These are phyloP conservation scores for Ogataea hybrid DNA, from an alignment of 1,139 yeast species.

Conservation along the genomic window DNA sequence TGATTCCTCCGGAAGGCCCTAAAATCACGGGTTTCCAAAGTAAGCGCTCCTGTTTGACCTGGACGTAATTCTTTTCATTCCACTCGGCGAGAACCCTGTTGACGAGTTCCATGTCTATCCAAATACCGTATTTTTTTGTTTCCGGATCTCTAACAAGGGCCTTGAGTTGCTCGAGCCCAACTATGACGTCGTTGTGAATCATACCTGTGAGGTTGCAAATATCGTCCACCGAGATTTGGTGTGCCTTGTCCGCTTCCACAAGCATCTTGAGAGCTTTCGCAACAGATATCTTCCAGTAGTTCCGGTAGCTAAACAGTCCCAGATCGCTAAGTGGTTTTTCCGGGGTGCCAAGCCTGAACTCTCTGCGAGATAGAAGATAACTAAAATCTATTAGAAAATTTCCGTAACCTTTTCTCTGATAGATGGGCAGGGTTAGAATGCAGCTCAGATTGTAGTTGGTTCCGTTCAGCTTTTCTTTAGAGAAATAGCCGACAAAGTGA, in stretches of 20 bases:
- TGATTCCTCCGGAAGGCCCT: constrained; percentile 82
- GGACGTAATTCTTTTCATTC: constrained; percentile 54
- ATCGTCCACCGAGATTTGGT: constrained; percentile 50
- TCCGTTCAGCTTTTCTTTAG: constrained; percentile 78
- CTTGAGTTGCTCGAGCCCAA: constrained; percentile 76
- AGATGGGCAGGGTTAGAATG: constrained; percentile 83
- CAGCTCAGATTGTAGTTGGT: constrained; percentile 86
- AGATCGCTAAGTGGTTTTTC: constrained; percentile 90
- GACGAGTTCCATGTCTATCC: constrained; percentile 47
- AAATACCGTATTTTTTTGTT: constrained; percentile 50
- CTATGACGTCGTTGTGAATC: constrained; percentile 82
- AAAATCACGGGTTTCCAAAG: constrained; percentile 82
- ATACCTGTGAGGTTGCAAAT: constrained; percentile 76
- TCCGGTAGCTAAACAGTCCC: constrained; percentile 81
- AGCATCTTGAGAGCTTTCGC: constrained; percentile 43
- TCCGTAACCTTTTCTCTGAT: constrained; percentile 89
- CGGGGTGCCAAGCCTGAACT: constrained; percentile 84
- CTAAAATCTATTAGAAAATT: constrained; percentile 86
- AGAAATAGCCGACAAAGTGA: constrained; percentile 90
- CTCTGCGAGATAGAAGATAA: constrained; percentile 70
- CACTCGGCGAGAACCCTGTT: constrained; percentile 47
- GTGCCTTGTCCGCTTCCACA: constrained; percentile 4
- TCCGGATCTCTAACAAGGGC: constrained; percentile 50
- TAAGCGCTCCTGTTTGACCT: constrained; percentile 49
- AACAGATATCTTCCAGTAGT: constrained; percentile 76